phyloP scores from a whole-genome alignment of 2,329 filamentous ascomycete genomes.

The Huntiella savannae region DNA sequence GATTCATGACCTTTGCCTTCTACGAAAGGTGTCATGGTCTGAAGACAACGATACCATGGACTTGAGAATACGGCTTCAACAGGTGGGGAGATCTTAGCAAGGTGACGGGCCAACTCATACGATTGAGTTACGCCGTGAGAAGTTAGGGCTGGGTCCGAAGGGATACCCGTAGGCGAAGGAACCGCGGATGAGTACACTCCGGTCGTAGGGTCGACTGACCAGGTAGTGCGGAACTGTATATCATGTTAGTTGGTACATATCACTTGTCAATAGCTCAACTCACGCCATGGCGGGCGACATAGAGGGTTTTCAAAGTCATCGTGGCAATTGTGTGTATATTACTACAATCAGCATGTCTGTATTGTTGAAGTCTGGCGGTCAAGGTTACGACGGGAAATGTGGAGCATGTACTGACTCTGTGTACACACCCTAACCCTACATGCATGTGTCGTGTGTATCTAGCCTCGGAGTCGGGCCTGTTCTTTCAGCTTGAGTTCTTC shows the following conservation, averaged over 20 bases:
- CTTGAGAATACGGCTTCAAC: constrained; percentile 66
- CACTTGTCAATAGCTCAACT: constrained; percentile 12
- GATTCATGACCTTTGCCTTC: constrained; percentile 23
- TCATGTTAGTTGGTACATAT: constrained; percentile 6
- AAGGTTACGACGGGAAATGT: too few species aligned
- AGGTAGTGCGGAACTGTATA: constrained; percentile 68
- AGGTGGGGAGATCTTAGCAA: constrained; percentile 42
- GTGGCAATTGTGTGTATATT: background rate
- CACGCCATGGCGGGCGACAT: constrained; percentile 58
- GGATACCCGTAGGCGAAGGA: constrained; percentile 67
- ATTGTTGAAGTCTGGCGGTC: too few species aligned
- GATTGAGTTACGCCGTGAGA: constrained; percentile 74
- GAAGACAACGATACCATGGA: constrained; percentile 72
- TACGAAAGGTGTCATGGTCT: constrained; percentile 59
- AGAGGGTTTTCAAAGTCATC: constrained; percentile 54
- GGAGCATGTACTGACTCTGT: too few species aligned
- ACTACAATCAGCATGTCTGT: too few species aligned
- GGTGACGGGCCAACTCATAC: constrained; percentile 50
- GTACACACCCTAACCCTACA: too few species aligned
- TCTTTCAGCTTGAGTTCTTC: constrained; percentile 16
- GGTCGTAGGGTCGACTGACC: constrained; percentile 64
- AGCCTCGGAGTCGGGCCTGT: constrained; percentile 25
- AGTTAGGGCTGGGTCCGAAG: constrained; percentile 73
- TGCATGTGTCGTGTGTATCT: background rate
- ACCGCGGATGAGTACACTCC: constrained; percentile 59